Base-by-base conservation (phyloP, 2,329 filamentous ascomycete species). In the Talaromyces sp. region DNA sequence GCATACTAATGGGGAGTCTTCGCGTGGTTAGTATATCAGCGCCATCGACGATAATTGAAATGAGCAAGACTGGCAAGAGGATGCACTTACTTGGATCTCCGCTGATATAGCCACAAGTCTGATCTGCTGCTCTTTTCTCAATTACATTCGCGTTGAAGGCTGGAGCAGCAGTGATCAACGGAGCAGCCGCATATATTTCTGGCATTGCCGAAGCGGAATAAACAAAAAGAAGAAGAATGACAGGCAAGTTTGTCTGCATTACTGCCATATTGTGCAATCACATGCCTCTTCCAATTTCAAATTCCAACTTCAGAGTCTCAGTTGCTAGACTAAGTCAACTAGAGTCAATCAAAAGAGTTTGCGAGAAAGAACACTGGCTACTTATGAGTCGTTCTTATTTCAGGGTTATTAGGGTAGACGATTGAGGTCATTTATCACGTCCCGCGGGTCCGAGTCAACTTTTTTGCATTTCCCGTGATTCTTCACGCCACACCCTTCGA, bases 61-160 rank as follows among this genome's bases (percentile, higher is more conserved):
- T 2, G 7, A 25, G 9, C 5, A 44, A 23, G 9, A 48, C 28
- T 14, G 23, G 44, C 9, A 23, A n/a, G 9, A 21, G 44, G 28
- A 48, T 48, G 12, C 2, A 11, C 37, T 21, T 61, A 55, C 59
- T 55, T 7, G 59, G 59, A 14, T 61, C 35, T 23, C 59, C 59
- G n/a, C 21, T 46, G 11, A 61, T 14, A 55, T 61, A 61, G 9
- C 59, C 59, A 37, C 59, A 61, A 35, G 59, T 61, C 37, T 61
- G 59, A 39, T 44, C 37, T 50, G n/a, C 23, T 7, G 23, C 50
- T 40, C 59, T 61, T 35, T 46, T 55, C 16, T 42, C 31, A 21
- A 61, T 18, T 5, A 46, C 28, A 18, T 55, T 21, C 12, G 2
- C 11, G 7, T 56, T 28, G 25, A 40, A 44, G n/a, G 12, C 31